phyloP scores from a whole-genome alignment of 2,329 filamentous ascomycete species.

The Colletotrichum sansevieriae region DNA sequence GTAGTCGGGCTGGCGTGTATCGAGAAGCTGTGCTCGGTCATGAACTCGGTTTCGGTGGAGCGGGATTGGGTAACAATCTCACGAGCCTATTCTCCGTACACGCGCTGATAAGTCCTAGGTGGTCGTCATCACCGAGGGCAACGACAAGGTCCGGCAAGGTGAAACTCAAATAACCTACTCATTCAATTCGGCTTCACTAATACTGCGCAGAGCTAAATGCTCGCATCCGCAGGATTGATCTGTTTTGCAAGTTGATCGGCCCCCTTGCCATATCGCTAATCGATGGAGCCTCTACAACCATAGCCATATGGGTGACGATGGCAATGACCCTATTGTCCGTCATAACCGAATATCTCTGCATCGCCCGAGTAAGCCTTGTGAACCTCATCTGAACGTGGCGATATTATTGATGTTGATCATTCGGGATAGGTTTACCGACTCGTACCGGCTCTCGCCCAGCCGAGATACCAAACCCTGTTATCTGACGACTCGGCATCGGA shows the following conservation, averaged over 20 bases:
- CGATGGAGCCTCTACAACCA: constrained; percentile 57
- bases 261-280: constrained; percentile 65
- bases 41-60: constrained; percentile 23
- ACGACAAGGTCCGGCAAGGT: constrained; percentile 48
- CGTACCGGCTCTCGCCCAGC: constrained; percentile 36
- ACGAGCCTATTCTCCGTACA: not conserved
- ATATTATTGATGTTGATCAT: not conserved
- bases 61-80: constrained; percentile 13
- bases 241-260: constrained; percentile 68
- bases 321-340: constrained; percentile 62
- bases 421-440: constrained; percentile 45
- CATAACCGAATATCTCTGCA: constrained; percentile 62
- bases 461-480: not conserved
- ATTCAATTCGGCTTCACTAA: not conserved
- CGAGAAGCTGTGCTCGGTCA: constrained; percentile 24
- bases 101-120: constrained; percentile 46
- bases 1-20: constrained; percentile 63
- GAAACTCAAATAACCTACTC: not conserved
- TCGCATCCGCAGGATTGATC: constrained; percentile 69
- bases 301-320: constrained; percentile 62
- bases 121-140: constrained; percentile 60
- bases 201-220: constrained; percentile 58
- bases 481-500: not conserved
- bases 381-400: not conserved
- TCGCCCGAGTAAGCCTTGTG: constrained; percentile 54